Percentiles rank a stretch among this genome's conserved stretches.
Evolutionary conservation across 2,329 filamentous ascomycete genomes (phyloP).

Genomic region (Onygenales sp.): DNA sequence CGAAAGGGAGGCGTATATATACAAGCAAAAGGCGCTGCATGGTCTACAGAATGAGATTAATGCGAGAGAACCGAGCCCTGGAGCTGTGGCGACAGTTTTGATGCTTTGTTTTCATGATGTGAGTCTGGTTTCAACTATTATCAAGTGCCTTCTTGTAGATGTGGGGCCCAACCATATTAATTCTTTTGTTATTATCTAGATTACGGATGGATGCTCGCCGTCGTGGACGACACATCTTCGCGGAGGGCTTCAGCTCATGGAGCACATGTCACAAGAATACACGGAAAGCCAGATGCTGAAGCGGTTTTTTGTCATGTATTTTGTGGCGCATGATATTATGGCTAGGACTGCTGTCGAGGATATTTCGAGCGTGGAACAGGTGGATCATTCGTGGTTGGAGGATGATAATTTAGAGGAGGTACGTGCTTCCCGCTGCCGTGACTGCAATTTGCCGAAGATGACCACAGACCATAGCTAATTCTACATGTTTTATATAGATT

Average conservation of each 20-base stretch:
- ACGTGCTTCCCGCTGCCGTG: background rate
- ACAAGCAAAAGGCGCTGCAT: slow-evolving; percentile 17
- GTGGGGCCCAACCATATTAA: too few relatives aligned
- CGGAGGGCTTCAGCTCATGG: slow-evolving; percentile 18
- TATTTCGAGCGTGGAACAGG: background rate
- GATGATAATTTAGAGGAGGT: slow-evolving; percentile 18
- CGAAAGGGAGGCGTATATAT: slow-evolving; percentile 16
- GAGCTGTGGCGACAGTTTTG: slow-evolving; percentile 19
- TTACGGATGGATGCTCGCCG: slow-evolving; percentile 22
- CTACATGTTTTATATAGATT: slow-evolving; percentile 11
- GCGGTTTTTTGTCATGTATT: slow-evolving; percentile 21
- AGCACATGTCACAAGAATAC: slow-evolving; percentile 7
- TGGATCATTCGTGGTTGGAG: slow-evolving; percentile 12
- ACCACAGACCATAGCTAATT: background rate
- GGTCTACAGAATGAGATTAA: slow-evolving; percentile 17
- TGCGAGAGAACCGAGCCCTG: slow-evolving; percentile 12
- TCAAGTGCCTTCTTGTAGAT: background rate
- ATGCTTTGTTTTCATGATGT: slow-evolving; percentile 28
- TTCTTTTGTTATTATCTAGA: slow-evolving; percentile 10
- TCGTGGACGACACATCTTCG: slow-evolving; percentile 25
- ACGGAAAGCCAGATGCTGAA: slow-evolving; percentile 14
- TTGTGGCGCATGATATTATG: slow-evolving; percentile 26
- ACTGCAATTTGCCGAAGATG: background rate
- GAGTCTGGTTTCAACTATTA: slow-evolving; percentile 2
- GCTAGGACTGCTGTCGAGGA: slow-evolving; percentile 14